Conservation (phyloP, 495 filamentous ascomycete genomes). For the Cercophora scortea region DNA sequence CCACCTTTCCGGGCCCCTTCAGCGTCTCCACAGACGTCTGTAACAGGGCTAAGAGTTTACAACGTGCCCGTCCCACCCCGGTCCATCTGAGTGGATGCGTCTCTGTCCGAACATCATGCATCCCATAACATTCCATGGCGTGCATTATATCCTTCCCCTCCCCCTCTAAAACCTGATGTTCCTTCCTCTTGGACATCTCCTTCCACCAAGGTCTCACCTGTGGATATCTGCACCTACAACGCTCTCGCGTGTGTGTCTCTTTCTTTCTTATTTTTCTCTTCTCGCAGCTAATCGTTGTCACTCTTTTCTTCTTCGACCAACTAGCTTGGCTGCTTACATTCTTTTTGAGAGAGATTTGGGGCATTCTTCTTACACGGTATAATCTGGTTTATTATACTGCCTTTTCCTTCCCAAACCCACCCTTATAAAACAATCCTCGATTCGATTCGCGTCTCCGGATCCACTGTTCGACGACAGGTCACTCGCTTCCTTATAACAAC, state of each 20-base stretch:
- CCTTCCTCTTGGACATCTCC: conserved; percentile 31
- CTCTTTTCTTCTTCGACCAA: conserved; percentile 46
- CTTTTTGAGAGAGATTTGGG: conserved; percentile 35
- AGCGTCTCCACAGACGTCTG: conserved; percentile 27
- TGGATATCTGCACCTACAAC: conserved; percentile 29
- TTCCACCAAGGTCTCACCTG: conserved; percentile 31
- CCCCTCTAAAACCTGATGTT: conserved; percentile 20
- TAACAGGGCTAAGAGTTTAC: conserved; percentile 28
- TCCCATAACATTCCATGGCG: conserved; percentile 12
- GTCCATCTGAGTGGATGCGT: conserved; percentile 25
- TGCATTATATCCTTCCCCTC: conserved; percentile 27
- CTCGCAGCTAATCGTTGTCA: conserved; percentile 45
- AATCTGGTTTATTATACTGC: conserved; percentile 34
- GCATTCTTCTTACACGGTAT: conserved; percentile 34
- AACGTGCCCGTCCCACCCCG: conserved; percentile 21
- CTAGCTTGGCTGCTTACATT: conserved; percentile 50
- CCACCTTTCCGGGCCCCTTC: conserved; percentile 18
- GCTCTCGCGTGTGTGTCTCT: conserved; percentile 39
- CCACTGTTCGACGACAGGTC: conserved; percentile 13
- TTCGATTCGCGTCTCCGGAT: conserved; percentile 13
- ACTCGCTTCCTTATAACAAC: conserved; percentile 11
- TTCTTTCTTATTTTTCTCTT: conserved; percentile 33
- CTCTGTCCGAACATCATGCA: conserved; percentile 27
- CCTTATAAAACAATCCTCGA: conserved; percentile 1
- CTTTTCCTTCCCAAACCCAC: conserved; percentile 13